Evolutionary conservation across 2,329 filamentous ascomycete species (phyloP).

Genomic region (Ceratocystiopsis brevicomis): DNA sequence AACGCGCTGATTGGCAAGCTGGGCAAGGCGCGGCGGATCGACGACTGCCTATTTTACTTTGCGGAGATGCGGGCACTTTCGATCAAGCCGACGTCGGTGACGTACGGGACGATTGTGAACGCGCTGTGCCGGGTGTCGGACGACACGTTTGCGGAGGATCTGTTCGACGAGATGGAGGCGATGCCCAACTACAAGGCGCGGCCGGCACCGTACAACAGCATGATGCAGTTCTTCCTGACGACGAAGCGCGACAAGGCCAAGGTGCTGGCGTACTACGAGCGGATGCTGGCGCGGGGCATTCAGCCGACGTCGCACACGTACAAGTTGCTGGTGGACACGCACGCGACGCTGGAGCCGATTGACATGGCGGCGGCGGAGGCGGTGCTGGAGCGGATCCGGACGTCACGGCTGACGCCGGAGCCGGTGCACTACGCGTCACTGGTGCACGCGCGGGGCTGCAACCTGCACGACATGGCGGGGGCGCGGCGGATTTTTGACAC

Average conservation of each 20-base stretch:
- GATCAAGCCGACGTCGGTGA: slow-evolving; percentile 91
- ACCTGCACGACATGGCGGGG: slow-evolving; percentile 74
- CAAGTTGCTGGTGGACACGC: slow-evolving; percentile 89
- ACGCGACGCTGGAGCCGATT: slow-evolving; percentile 82
- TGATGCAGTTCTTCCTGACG: slow-evolving; percentile 98
- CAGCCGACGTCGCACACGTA: slow-evolving; percentile 87
- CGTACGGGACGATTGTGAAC: slow-evolving; percentile 95
- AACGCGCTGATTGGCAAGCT: slow-evolving; percentile 97
- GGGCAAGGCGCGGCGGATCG: slow-evolving; percentile 90
- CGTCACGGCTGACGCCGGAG: slow-evolving; percentile 58
- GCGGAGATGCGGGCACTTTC: slow-evolving; percentile 87
- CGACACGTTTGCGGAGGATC: slow-evolving; percentile 90
- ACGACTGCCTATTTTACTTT: slow-evolving; percentile 96
- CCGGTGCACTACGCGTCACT: slow-evolving; percentile 90
- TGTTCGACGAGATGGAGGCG: slow-evolving; percentile 97
- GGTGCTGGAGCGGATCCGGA: slow-evolving; percentile 60
- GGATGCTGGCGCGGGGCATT: slow-evolving; percentile 77
- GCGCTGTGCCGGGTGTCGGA: slow-evolving; percentile 93
- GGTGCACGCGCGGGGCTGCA: slow-evolving; percentile 90
- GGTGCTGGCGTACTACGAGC: slow-evolving; percentile 85
- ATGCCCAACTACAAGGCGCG: slow-evolving; percentile 98
- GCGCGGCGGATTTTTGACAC: slow-evolving; percentile 68
- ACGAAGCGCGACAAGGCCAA: slow-evolving; percentile 92
- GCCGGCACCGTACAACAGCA: slow-evolving; percentile 92
- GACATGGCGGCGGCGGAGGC: slow-evolving; percentile 75